phyloP scores from a whole-genome alignment of 2,329 filamentous ascomycete species.

The Didymella lethalis region DNA sequence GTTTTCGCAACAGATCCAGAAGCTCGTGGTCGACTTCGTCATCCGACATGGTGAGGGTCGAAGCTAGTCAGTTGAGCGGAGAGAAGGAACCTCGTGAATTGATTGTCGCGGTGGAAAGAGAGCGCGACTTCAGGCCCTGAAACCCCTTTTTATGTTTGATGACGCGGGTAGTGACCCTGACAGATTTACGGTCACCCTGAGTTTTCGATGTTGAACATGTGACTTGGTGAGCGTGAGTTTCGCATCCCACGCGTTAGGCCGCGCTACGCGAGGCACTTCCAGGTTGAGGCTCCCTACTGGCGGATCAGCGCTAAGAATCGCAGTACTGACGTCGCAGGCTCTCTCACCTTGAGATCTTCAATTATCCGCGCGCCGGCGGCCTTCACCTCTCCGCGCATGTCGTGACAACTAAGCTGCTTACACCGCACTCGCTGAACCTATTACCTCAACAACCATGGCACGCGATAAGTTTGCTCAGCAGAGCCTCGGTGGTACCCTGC shows the following conservation, averaged over 20 bases:
- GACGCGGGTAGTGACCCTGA: neutral
- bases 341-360: slow-evolving; percentile 27
- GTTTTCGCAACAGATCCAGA: slow-evolving; percentile 82
- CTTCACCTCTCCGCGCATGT: slow-evolving; percentile 26
- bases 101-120: neutral
- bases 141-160: neutral
- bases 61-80: neutral
- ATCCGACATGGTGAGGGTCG: slow-evolving; percentile 74
- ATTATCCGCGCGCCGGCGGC: slow-evolving; percentile 20
- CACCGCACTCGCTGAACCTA: slow-evolving; percentile 13
- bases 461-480: slow-evolving; percentile 62
- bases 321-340: slow-evolving; percentile 35
- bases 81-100: neutral
- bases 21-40: slow-evolving; percentile 91
- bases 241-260: slow-evolving; percentile 26
- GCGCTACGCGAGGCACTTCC: slow-evolving; percentile 37
- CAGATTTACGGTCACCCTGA: neutral
- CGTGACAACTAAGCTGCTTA: slow-evolving; percentile 25
- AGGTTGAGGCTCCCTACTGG: neutral
- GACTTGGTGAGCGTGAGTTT: slow-evolving; percentile 19
- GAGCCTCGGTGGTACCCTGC: slow-evolving; percentile 68
- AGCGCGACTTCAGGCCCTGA: neutral
- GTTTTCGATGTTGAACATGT: slow-evolving; percentile 6
- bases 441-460: slow-evolving; percentile 49
- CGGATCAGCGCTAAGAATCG: slow-evolving; percentile 26